phyloP scores from a whole-genome alignment of 1,139 yeast species.

The Diutina rugosa region DNA sequence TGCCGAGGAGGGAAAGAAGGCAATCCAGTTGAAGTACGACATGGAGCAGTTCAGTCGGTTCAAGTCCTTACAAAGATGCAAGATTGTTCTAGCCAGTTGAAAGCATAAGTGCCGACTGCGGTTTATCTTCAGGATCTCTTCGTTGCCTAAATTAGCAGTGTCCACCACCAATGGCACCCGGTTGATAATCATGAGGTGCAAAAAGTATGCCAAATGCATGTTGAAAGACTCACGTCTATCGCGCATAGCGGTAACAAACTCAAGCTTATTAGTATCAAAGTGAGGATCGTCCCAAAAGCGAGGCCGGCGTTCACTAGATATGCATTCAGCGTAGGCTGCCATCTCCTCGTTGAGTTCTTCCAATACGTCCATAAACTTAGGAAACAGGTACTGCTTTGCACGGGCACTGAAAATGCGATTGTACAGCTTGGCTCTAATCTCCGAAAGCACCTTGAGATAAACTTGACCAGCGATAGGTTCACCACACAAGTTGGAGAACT shows the following conservation, averaged over 20 bases:
- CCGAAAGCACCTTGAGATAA: conserved; percentile 2
- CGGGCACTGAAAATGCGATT: conserved; percentile 6
- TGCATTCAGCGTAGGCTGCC: conserved; percentile 3
- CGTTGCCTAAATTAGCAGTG: neutral
- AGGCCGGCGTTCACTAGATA: conserved; percentile 4
- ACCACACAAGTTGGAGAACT: neutral
- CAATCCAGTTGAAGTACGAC: conserved; percentile 5
- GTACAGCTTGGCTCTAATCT: conserved; percentile 6
- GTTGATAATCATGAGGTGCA: conserved; percentile 7
- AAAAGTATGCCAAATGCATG: conserved; percentile 5
- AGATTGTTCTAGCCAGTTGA: conserved; percentile 7
- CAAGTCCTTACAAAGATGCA: conserved; percentile 4
- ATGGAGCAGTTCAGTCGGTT: conserved; percentile 3
- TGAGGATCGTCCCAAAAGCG: conserved; percentile 6
- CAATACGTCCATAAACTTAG: conserved; percentile 5
- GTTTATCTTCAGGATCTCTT: neutral
- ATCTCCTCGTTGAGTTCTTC: conserved; percentile 6
- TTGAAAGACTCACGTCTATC: neutral
- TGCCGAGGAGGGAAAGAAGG: conserved; percentile 5
- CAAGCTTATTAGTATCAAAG: neutral
- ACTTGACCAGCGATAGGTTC: neutral
- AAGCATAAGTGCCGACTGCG: conserved; percentile 6
- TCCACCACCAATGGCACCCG: conserved; percentile 5
- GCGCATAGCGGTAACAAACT: neutral
- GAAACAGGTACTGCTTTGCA: conserved; percentile 5